Conservation (phyloP, 2,329 filamentous ascomycete genomes). For the Botrytis hyacinthi region DNA sequence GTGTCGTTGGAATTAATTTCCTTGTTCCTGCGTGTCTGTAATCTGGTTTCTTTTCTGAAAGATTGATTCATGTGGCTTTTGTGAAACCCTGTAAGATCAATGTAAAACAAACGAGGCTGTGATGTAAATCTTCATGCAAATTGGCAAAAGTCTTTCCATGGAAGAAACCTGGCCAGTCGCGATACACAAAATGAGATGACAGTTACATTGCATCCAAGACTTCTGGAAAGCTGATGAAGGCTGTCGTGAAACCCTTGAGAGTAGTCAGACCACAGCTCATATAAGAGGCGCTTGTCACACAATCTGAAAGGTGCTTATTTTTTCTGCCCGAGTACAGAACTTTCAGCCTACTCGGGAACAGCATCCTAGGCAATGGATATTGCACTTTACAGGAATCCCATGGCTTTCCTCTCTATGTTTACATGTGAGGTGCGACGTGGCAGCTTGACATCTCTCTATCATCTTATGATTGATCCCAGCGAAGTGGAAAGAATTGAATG, state of each 20-base stretch:
- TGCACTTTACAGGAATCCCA: not conserved
- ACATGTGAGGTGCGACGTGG: not conserved
- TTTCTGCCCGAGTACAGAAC: not conserved
- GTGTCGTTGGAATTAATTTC: not conserved
- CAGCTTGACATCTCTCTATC: not conserved
- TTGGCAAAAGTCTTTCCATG: not conserved
- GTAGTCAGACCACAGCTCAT: not conserved
- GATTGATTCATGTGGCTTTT: not conserved
- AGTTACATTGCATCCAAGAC: not conserved
- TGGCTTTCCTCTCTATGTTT: not conserved
- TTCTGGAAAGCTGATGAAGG: slow-evolving; percentile 16
- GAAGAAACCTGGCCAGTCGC: not conserved
- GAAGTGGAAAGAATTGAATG: not conserved
- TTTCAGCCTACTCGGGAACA: not conserved
- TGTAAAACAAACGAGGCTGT: not conserved
- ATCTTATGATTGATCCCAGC: not conserved
- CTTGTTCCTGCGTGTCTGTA: slow-evolving; percentile 10
- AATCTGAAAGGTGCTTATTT: not conserved
- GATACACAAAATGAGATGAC: not conserved
- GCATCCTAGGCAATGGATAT: not conserved
- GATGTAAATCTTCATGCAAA: slow-evolving; percentile 5
- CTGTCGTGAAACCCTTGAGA: not conserved
- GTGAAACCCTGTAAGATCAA: slow-evolving; percentile 1
- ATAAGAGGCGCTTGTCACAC: not conserved
- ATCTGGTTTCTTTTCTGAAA: not conserved